Conservation (phyloP, 768 basidiomycete genomes). For the Russula virescens region DNA sequence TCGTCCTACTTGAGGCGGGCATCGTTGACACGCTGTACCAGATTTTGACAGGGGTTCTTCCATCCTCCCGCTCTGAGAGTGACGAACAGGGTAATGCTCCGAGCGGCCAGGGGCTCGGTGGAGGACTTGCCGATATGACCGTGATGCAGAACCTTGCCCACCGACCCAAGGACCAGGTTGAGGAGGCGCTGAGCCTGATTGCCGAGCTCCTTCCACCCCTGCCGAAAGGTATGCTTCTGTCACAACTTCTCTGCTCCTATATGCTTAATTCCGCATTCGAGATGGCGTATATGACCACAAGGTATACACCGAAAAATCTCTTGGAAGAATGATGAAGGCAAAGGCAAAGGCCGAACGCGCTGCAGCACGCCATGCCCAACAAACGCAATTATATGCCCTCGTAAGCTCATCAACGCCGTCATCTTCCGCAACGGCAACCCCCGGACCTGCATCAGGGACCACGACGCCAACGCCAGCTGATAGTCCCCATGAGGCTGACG, state of each 20-base stretch:
- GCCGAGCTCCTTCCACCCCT: constrained; percentile 91
- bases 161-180: constrained; percentile 94
- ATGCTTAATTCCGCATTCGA: constrained; percentile 28
- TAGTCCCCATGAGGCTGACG: constrained; percentile 20
- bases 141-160: constrained; percentile 97
- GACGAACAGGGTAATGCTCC: constrained; percentile 56
- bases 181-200: constrained; percentile 84
- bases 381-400: constrained; percentile 12
- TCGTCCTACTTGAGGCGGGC: constrained; percentile 84
- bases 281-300: constrained; percentile 97
- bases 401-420: constrained; percentile 11
- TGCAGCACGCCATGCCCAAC: constrained; percentile 51
- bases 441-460: constrained; percentile 33
- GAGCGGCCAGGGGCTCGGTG: constrained; percentile 74
- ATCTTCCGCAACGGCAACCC: constrained; percentile 20
- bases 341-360: constrained; percentile 79
- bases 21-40: constrained; percentile 91
- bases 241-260: not conserved
- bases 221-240: constrained; percentile 63
- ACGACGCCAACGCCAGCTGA: constrained; percentile 32
- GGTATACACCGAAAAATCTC: constrained; percentile 79
- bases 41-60: constrained; percentile 90
- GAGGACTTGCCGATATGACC: constrained; percentile 91
- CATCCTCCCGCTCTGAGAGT: constrained; percentile 50
- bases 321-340: constrained; percentile 69